Evolutionary conservation across 139 green algal genomes (phyloP).

Genomic region (Ulvella scutata): DNA sequence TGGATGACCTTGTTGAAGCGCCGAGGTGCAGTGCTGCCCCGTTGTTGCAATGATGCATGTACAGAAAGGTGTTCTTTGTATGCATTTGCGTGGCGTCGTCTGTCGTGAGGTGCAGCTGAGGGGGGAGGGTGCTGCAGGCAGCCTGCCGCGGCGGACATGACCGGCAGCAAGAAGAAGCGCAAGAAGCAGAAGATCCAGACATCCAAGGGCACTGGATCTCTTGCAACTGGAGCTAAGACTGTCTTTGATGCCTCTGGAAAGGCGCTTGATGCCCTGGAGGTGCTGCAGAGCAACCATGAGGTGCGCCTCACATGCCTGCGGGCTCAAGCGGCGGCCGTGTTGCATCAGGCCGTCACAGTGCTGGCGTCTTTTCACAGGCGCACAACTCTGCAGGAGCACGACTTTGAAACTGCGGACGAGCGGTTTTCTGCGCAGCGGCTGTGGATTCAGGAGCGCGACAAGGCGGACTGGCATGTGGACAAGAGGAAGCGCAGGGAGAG

Average conservation of each 20-base stretch:
- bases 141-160: neutral
- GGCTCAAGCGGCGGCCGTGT: too few relatives aligned
- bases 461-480: constrained; percentile 15
- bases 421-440: neutral
- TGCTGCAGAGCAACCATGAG: constrained; percentile 2
- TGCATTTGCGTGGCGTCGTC: too few relatives aligned
- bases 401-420: neutral
- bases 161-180: constrained; percentile 10
- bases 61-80: too few relatives aligned
- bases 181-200: constrained; percentile 61
- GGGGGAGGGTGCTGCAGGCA: neutral
- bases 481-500: constrained; percentile 17
- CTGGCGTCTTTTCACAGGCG: neutral
- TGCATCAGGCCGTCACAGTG: neutral
- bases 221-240: constrained; percentile 19
- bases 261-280: constrained; percentile 37
- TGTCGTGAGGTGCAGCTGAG: neutral
- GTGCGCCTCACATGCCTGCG: neutral
- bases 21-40: neutral
- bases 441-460: constrained; percentile 12
- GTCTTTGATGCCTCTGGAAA: constrained; percentile 66
- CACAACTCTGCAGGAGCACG: neutral
- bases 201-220: constrained; percentile 30
- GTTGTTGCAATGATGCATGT: too few relatives aligned
- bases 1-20: neutral